A percentile compares a stretch with the other conserved stretches of the same genome.
These are phyloP conservation scores for Sinapis alba DNA, from an alignment of 441 rosid genomes.

Conservation along the genomic window DNA sequence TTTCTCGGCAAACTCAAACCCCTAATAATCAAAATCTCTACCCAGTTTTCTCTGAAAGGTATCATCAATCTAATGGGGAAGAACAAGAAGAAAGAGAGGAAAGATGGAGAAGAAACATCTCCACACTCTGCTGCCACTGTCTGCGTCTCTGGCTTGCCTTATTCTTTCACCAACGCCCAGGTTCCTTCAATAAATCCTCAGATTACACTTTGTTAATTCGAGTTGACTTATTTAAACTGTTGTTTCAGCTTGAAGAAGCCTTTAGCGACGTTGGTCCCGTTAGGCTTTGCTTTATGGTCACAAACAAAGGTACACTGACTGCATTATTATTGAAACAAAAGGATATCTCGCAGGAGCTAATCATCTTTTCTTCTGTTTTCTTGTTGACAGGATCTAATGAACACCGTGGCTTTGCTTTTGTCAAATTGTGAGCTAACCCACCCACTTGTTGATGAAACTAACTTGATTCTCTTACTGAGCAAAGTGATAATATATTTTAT, in stretches of 20 bases:
- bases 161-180: constrained; percentile 82
- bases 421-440: constrained; percentile 82
- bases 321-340: neutral
- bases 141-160: constrained; percentile 82
- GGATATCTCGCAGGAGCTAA: constrained; percentile 6
- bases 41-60: neutral
- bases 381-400: constrained; percentile 72
- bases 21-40: neutral
- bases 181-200: constrained; percentile 44
- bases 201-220: neutral
- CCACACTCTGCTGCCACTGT: constrained; percentile 75
- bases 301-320: constrained; percentile 65
- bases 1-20: neutral
- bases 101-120: constrained; percentile 45
- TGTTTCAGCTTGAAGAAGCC: constrained; percentile 75
- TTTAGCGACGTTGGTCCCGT: constrained; percentile 94
- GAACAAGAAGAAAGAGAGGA: neutral
- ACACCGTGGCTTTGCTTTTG: constrained; percentile 85
- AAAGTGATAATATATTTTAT: neutral
- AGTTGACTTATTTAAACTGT: neutral
- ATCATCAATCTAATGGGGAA: neutral
- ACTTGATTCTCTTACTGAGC: neutral
- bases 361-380: constrained; percentile 10
- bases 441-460: neutral
- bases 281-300: constrained; percentile 84